Conservation (phyloP, 1,284 basidiomycete species). For the Ustilago loliicola region DNA sequence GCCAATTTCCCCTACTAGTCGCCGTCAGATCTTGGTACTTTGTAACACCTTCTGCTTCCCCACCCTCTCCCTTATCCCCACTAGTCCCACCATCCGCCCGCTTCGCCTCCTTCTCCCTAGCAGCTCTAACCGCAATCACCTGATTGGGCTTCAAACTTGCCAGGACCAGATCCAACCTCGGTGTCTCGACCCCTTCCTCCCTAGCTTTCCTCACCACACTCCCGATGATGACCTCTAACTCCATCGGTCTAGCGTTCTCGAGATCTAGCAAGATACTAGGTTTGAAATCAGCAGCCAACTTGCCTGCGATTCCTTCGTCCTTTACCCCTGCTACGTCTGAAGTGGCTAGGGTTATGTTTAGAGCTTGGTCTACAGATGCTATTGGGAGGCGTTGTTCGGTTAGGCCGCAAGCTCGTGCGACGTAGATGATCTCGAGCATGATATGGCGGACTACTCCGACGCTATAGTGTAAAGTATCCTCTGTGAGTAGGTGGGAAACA, state of each 20-base stretch:
- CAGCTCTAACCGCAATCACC: conserved; percentile 33
- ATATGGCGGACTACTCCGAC: conserved; percentile 70
- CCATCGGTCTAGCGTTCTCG: conserved; percentile 63
- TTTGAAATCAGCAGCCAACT: conserved; percentile 53
- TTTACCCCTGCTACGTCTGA: conserved; percentile 6
- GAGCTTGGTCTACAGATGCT: conserved; percentile 47
- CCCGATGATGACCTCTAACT: conserved; percentile 61
- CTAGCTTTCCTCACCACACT: conserved; percentile 55
- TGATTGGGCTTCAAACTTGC: conserved; percentile 59
- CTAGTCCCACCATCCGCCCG: neutral
- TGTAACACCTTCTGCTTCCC: neutral
- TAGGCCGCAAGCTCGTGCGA: conserved; percentile 69
- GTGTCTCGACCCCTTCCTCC: conserved; percentile 49
- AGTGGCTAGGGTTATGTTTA: conserved; percentile 51
- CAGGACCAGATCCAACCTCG: conserved; percentile 61
- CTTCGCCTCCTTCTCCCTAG: neutral
- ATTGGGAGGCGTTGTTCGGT: conserved; percentile 52
- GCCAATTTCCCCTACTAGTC: conserved; percentile 41
- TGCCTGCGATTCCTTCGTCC: conserved; percentile 15
- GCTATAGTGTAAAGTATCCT: conserved; percentile 68
- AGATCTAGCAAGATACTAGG: conserved; percentile 64
- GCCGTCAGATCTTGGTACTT: conserved; percentile 29
- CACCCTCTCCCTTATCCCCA: neutral
- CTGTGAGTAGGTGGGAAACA: conserved; percentile 70
- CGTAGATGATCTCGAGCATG: conserved; percentile 72